A percentile compares a stretch with the other conserved stretches of the same genome.
These are phyloP conservation scores for Pseudocercospora fuligena DNA, from an alignment of 2,329 filamentous ascomycete genomes.

Conservation along the genomic window DNA sequence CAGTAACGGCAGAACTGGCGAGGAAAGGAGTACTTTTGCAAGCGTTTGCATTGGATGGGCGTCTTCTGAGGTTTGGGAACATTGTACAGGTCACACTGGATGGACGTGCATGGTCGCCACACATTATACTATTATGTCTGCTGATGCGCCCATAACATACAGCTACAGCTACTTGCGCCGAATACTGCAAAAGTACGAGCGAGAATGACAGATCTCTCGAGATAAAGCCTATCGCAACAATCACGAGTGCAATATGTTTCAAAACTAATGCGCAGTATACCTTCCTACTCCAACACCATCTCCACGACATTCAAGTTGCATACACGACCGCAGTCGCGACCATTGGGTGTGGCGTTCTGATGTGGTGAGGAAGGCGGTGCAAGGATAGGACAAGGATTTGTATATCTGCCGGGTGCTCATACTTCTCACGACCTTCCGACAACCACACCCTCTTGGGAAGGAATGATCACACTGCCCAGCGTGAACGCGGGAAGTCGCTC, in stretches of 20 bases:
- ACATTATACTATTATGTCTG: constrained; percentile 8
- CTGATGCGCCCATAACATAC: constrained; percentile 15
- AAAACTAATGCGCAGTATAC: neutral
- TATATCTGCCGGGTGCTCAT: too few species aligned
- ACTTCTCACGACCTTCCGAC: neutral
- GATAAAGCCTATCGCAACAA: neutral
- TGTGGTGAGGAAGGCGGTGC: neutral
- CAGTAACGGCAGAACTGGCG: constrained; percentile 15
- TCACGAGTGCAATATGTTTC: neutral
- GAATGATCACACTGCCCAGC: neutral
- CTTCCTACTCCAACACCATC: neutral
- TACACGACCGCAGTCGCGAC: too few species aligned
- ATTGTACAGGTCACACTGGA: constrained; percentile 22
- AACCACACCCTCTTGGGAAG: neutral
- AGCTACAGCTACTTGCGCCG: constrained; percentile 13
- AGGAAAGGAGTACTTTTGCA: constrained; percentile 15
- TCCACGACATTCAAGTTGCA: neutral
- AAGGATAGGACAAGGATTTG: neutral
- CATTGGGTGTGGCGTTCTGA: neutral
- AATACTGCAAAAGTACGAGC: constrained; percentile 7
- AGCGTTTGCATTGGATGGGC: constrained; percentile 26
- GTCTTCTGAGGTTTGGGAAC: constrained; percentile 17
- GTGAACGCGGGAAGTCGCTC: neutral
- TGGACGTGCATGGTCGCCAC: constrained; percentile 14
- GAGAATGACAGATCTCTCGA: constrained; percentile 17